Conservation (phyloP, 768 basidiomycete species). For the Auricularia cornea region DNA sequence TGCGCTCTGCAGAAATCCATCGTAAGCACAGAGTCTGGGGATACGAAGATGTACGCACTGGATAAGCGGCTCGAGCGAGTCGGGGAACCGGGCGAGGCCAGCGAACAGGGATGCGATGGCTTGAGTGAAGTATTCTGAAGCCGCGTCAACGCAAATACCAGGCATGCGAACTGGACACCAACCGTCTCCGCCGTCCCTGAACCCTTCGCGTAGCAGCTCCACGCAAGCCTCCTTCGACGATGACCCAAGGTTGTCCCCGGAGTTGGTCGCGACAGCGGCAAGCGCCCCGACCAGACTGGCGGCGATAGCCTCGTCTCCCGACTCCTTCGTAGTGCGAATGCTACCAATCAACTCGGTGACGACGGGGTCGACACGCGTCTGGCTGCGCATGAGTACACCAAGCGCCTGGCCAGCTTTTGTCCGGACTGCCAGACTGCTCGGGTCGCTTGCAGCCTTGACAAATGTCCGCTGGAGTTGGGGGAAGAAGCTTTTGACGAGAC, state of each 20-base stretch:
- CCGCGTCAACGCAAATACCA: slow-evolving; percentile 4
- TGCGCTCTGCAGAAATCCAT: slow-evolving; percentile 53
- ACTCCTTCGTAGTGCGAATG: slow-evolving; percentile 12
- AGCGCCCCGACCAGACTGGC: slow-evolving; percentile 70
- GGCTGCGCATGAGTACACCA: slow-evolving; percentile 83
- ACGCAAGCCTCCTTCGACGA: slow-evolving; percentile 63
- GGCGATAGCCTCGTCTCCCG: slow-evolving; percentile 56
- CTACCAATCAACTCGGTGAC: slow-evolving; percentile 67
- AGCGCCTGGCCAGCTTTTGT: slow-evolving; percentile 76
- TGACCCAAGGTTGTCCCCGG: slow-evolving; percentile 65
- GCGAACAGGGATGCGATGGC: slow-evolving; percentile 56
- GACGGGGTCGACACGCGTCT: slow-evolving; percentile 89
- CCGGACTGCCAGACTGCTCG: slow-evolving; percentile 69
- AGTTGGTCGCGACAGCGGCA: slow-evolving; percentile 64
- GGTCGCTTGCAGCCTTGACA: slow-evolving; percentile 83
- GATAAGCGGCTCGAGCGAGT: slow-evolving; percentile 56
- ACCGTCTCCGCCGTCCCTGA: slow-evolving; percentile 67
- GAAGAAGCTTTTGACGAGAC: slow-evolving; percentile 95
- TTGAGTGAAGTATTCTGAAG: slow-evolving; percentile 58
- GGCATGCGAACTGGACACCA: slow-evolving; percentile 8
- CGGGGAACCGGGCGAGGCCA: slow-evolving; percentile 53
- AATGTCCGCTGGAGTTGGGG: slow-evolving; percentile 95
- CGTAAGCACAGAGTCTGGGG: slow-evolving; percentile 6
- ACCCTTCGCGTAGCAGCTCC: slow-evolving; percentile 72
- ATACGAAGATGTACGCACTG: slow-evolving; percentile 38